These are phyloP conservation scores for Pneumocystis murina DNA, from an alignment of 1,139 yeast genomes.

Conservation along the genomic window DNA sequence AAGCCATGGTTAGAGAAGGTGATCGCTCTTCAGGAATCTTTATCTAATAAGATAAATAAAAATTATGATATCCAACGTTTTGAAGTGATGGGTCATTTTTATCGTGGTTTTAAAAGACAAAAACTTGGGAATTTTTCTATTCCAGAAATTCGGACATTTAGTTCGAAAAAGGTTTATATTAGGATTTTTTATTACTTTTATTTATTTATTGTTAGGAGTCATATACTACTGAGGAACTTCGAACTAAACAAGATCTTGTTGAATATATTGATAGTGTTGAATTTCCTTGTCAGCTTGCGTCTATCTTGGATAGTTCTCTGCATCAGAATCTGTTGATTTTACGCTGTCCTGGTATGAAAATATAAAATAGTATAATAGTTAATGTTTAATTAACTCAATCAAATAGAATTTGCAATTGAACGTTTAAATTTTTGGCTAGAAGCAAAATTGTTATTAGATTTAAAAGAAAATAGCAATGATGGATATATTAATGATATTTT, in stretches of 20 bases:
- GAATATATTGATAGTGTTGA: constrained; percentile 1
- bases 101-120: not conserved
- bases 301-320: not conserved
- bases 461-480: not conserved
- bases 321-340: not conserved
- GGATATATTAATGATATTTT: not conserved
- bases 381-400: not conserved
- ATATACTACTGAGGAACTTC: not conserved
- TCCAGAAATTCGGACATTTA: not conserved
- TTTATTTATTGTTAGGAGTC: not conserved
- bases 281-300: not conserved
- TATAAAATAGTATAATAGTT: not conserved
- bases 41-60: not conserved
- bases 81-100: not conserved
- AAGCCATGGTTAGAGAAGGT: constrained; percentile 5
- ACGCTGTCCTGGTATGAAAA: not conserved
- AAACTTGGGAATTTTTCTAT: not conserved
- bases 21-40: constrained; percentile 1
- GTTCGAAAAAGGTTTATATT: not conserved
- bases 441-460: constrained; percentile 6
- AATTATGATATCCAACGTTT: not conserved
- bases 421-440: constrained; percentile 14
- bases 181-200: not conserved
- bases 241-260: constrained; percentile 1
- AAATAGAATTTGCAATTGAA: constrained; percentile 9